A percentile compares a stretch with the other conserved stretches of the same genome.
Conservation (phyloP, 2,329 filamentous ascomycete species). For the Phoma sp. region DNA sequence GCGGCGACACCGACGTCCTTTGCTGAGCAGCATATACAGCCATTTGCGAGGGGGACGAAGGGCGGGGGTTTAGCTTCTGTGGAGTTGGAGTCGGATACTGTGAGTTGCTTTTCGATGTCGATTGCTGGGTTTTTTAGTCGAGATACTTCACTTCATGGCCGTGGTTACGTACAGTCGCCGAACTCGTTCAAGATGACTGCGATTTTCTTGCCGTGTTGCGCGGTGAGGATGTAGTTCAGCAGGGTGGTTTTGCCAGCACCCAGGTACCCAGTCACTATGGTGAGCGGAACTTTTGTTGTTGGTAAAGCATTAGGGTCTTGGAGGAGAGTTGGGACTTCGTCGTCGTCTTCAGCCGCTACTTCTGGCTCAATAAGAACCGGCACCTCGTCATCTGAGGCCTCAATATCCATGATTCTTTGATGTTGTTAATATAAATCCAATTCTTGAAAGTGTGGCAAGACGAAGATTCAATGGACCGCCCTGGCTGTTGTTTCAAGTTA, state of each 20-base stretch:
- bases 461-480: neutral
- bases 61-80: slow-evolving; percentile 39
- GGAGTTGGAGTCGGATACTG: slow-evolving; percentile 66
- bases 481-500: too few species aligned
- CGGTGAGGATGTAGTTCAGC: slow-evolving; percentile 93
- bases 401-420: slow-evolving; percentile 9
- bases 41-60: slow-evolving; percentile 95
- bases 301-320: slow-evolving; percentile 56
- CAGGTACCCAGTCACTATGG: slow-evolving; percentile 89
- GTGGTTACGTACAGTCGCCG: slow-evolving; percentile 40
- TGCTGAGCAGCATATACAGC: slow-evolving; percentile 96
- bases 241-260: slow-evolving; percentile 95
- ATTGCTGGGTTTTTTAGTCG: slow-evolving; percentile 64
- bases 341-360: slow-evolving; percentile 27
- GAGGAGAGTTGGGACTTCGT: slow-evolving; percentile 34
- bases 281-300: slow-evolving; percentile 77
- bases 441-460: neutral
- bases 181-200: slow-evolving; percentile 92
- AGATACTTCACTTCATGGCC: neutral
- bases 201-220: slow-evolving; percentile 96
- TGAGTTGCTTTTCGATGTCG: slow-evolving; percentile 95
- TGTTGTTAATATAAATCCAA: neutral
- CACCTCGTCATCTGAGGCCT: slow-evolving; percentile 42
- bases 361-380: slow-evolving; percentile 64
- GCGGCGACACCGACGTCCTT: slow-evolving; percentile 96